Conservation (phyloP, 2,329 filamentous ascomycete species). For the Colletotrichum tofieldiae region DNA sequence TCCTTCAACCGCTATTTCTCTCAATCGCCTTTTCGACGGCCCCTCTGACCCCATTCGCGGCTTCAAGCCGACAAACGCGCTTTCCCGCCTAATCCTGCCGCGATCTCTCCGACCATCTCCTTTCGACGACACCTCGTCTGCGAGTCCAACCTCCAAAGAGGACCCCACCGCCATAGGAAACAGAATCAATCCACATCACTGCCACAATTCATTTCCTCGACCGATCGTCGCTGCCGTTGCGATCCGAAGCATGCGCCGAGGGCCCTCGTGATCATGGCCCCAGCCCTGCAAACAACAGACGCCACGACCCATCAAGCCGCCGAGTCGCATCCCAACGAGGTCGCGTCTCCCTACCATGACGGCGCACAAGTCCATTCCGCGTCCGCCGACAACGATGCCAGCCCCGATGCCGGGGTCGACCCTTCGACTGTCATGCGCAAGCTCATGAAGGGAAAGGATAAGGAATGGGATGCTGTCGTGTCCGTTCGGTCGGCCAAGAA, state of each 20-base stretch:
- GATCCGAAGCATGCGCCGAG: slow-evolving; percentile 34
- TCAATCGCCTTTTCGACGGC: slow-evolving; percentile 5
- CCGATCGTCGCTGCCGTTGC: slow-evolving; percentile 6
- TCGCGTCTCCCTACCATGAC: slow-evolving; percentile 26
- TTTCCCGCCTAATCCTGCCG: neutral
- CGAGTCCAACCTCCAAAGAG: neutral
- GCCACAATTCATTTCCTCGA: neutral
- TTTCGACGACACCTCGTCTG: neutral
- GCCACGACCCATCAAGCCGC: slow-evolving; percentile 34
- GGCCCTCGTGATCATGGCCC: slow-evolving; percentile 40
- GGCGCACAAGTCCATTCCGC: slow-evolving; percentile 9
- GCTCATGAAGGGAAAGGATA: slow-evolving; percentile 72
- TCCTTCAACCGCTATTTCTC: slow-evolving; percentile 1
- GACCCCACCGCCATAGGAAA: neutral
- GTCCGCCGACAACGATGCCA: slow-evolving; percentile 18
- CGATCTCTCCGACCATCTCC: neutral
- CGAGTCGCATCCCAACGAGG: slow-evolving; percentile 32
- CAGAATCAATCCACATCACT: neutral
- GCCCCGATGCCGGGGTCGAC: slow-evolving; percentile 41
- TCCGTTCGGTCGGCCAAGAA: slow-evolving; percentile 41
- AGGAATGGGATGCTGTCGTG: slow-evolving; percentile 78
- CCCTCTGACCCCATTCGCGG: slow-evolving; percentile 16
- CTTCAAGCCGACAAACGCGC: slow-evolving; percentile 17
- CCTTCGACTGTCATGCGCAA: slow-evolving; percentile 49
- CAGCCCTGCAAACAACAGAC: slow-evolving; percentile 39